Evolutionary conservation across 2,329 filamentous ascomycete species (phyloP).

Genomic region (Aspergillus texensis): DNA sequence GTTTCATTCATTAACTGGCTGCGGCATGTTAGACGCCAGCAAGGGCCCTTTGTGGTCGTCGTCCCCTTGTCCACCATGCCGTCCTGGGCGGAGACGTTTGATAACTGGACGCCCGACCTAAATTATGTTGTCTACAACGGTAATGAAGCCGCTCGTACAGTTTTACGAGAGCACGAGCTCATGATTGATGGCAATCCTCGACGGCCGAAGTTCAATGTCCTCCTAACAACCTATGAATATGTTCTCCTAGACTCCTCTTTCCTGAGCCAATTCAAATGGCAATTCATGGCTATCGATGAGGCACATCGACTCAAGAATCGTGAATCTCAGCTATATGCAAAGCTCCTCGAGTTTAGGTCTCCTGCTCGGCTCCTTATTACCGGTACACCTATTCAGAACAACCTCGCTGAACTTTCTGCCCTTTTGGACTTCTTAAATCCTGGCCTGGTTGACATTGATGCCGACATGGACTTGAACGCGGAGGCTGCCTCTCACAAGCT

Average conservation of each 20-base stretch:
- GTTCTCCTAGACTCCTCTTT: constrained; percentile 85
- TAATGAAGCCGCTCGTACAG: constrained; percentile 79
- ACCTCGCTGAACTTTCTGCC: constrained; percentile 86
- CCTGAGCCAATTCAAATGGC: constrained; percentile 91
- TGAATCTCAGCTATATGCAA: constrained; percentile 89
- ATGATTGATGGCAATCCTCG: constrained; percentile 82
- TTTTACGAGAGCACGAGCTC: constrained; percentile 88
- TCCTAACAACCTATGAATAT: constrained; percentile 97
- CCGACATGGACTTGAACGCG: constrained; percentile 81
- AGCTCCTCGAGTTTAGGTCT: constrained; percentile 80
- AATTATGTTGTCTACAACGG: constrained; percentile 98
- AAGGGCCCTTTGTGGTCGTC: constrained; percentile 96
- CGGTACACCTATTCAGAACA: constrained; percentile 96
- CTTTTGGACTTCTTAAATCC: constrained; percentile 96
- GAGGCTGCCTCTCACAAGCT: constrained; percentile 85
- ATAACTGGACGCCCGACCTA: constrained; percentile 90
- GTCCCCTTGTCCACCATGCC: constrained; percentile 96
- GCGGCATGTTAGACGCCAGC: constrained; percentile 82
- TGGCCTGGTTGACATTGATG: constrained; percentile 87
- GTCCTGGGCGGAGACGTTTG: constrained; percentile 97
- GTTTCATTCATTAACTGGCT: constrained; percentile 98
- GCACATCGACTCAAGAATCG: constrained; percentile 96
- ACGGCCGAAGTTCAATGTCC: constrained; percentile 94
- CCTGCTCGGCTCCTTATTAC: constrained; percentile 92
- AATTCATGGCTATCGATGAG: constrained; percentile 94